Conservation (phyloP, 2,329 filamentous ascomycete species). For the Arthroderma sp. region DNA sequence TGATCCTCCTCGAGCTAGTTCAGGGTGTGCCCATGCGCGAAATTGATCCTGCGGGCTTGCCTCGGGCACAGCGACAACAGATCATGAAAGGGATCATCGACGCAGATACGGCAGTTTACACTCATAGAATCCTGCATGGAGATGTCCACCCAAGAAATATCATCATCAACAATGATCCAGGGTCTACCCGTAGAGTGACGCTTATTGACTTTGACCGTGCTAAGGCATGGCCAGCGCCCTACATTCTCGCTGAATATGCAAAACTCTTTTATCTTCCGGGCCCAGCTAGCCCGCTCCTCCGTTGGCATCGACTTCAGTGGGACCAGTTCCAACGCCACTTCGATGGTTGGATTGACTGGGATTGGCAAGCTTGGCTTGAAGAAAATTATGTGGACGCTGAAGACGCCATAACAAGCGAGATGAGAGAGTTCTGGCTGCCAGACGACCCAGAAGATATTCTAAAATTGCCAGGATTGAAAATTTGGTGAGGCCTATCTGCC, state of each 20-base stretch:
- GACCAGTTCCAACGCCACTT: background rate
- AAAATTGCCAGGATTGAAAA: background rate
- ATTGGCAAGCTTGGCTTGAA: conserved; percentile 13
- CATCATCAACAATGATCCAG: conserved; percentile 8
- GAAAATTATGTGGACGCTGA: conserved; percentile 3
- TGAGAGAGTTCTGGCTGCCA: conserved; percentile 1
- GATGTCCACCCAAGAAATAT: conserved; percentile 16
- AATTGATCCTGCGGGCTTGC: conserved; percentile 10
- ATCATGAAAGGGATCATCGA: conserved; percentile 19
- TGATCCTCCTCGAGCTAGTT: conserved; percentile 19
- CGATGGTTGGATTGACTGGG: conserved; percentile 13
- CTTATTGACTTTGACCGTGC: conserved; percentile 15
- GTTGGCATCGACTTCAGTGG: conserved; percentile 11
- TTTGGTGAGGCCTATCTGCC: background rate
- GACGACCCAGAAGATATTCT: background rate
- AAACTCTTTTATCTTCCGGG: background rate
- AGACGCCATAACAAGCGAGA: conserved; percentile 9
- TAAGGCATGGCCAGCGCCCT: conserved; percentile 10
- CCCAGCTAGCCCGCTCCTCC: conserved; percentile 12
- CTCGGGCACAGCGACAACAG: conserved; percentile 12
- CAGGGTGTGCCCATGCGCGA: conserved; percentile 14
- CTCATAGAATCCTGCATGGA: conserved; percentile 11
- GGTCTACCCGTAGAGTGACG: background rate
- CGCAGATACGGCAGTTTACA: conserved; percentile 14
- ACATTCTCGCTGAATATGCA: conserved; percentile 13